phyloP scores from a whole-genome alignment of 148 eudicot genomes.

The Camellia sinensis region DNA sequence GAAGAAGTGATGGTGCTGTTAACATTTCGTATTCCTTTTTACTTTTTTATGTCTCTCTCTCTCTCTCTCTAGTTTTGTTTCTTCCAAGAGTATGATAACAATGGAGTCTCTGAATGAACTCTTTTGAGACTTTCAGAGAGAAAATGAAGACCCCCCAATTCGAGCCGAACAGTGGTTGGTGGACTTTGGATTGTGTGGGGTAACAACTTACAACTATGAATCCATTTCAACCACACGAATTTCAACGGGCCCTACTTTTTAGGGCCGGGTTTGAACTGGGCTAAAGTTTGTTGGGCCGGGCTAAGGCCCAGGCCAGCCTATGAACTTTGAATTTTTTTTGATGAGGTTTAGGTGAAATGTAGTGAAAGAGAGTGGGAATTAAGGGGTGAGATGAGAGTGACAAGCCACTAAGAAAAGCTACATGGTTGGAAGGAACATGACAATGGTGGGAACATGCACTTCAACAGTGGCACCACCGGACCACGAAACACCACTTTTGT shows the following conservation, averaged over 20 bases:
- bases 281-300: too few relatives aligned
- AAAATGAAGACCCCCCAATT: neutral
- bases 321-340: too few relatives aligned
- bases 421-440: neutral
- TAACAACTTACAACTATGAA: neutral
- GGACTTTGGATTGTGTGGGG: constrained; percentile 43
- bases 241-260: neutral
- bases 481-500: too few relatives aligned
- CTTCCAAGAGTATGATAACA: neutral
- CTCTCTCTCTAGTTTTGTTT: neutral
- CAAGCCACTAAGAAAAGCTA: neutral
- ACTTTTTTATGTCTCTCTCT: neutral
- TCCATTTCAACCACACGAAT: constrained; percentile 27
- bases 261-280: too few relatives aligned
- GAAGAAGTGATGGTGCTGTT: constrained; percentile 30
- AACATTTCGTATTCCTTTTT: constrained; percentile 25
- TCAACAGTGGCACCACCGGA: too few relatives aligned
- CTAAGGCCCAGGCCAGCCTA: too few relatives aligned
- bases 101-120: neutral
- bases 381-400: neutral
- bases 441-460: neutral
- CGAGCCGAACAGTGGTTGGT: neutral
- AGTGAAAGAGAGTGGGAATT: too few relatives aligned
- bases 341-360: too few relatives aligned
- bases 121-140: neutral